Evolutionary conservation across 257 asterid species (phyloP), one percentile per base, ranked within the genome.

Genomic region (Echium plantagineum): DNA sequence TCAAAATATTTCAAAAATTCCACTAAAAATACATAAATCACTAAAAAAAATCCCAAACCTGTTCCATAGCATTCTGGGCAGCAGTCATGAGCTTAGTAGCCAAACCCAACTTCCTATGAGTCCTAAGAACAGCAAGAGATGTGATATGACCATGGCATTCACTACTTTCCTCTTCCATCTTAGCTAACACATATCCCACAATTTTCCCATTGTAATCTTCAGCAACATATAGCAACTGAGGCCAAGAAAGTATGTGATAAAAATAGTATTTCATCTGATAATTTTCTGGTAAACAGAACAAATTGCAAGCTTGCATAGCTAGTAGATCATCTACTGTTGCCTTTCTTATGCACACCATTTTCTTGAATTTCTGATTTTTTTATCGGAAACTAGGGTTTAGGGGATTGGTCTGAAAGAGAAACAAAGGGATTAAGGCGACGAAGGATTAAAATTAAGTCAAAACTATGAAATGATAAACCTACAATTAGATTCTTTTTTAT

Each of bases 61-160:
- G 97, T 63, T 89, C 97, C 98, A 89, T 93, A 71, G 96, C 98
- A 73, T 82, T 89, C 64, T 93, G 98, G 47, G 97, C 98, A 58
- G 98, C 95, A 53, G 95, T 93, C 98, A 89, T 93, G 81, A 93
- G 97, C 61, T 93, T 93, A 63, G 98, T 93, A 52, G 97, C 97
- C 47, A 89, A 64, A 63, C 98, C 98, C 59, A 93, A 85, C 71
- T 93, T 93, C 46, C 98, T 85, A 72, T 93, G 98, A 61, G 98
- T 93, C 67, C 98, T 65, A 35, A 93, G 91, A n/a, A 89, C 98
- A 66, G 98, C 98, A 24, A 93, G 95, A 52, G 98, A 93, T 58
- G 98, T 93, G 76, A 93, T 93, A 70, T 93, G 98, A 46, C 98
- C 98, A 62, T 93, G 98, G 69, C 97, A 86, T 75, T 93, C 98